phyloP scores from a whole-genome alignment of 1,284 basidiomycete species.

The Athelia sp. region DNA sequence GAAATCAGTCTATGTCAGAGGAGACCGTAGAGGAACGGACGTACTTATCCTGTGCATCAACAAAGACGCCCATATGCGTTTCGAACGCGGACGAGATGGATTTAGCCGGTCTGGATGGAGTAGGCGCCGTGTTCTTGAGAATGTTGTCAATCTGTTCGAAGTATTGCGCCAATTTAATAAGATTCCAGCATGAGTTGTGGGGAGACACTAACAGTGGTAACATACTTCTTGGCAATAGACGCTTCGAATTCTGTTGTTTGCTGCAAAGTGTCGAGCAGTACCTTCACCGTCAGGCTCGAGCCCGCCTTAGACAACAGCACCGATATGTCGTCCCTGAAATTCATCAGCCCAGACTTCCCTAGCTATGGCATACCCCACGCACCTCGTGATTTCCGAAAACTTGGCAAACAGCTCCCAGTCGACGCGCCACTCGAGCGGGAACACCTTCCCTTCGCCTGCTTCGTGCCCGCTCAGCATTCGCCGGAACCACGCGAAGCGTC shows the following conservation, averaged over 20 bases:
- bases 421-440: slow-evolving; percentile 81
- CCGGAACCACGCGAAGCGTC: slow-evolving; percentile 95
- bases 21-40: slow-evolving; percentile 15
- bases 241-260: slow-evolving; percentile 84
- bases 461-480: slow-evolving; percentile 89
- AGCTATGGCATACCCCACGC: slow-evolving; percentile 10
- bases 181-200: background rate
- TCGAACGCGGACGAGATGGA: slow-evolving; percentile 87
- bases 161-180: background rate
- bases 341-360: background rate
- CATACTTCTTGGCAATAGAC: slow-evolving; percentile 76
- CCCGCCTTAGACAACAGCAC: slow-evolving; percentile 64
- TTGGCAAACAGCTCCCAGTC: slow-evolving; percentile 75
- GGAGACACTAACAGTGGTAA: slow-evolving; percentile 55
- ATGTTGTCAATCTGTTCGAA: slow-evolving; percentile 43
- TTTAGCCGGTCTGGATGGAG: slow-evolving; percentile 46
- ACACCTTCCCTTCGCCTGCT: slow-evolving; percentile 78
- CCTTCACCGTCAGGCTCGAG: slow-evolving; percentile 68
- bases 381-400: slow-evolving; percentile 87
- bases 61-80: slow-evolving; percentile 87
- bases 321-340: slow-evolving; percentile 62
- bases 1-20: too few relatives aligned
- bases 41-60: slow-evolving; percentile 94
- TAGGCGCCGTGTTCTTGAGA: slow-evolving; percentile 44
- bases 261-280: slow-evolving; percentile 81